Percentiles rank a stretch among this genome's conserved stretches.
Conservation (phyloP, 257 asterid species). For the Solanum etuberosum region DNA sequence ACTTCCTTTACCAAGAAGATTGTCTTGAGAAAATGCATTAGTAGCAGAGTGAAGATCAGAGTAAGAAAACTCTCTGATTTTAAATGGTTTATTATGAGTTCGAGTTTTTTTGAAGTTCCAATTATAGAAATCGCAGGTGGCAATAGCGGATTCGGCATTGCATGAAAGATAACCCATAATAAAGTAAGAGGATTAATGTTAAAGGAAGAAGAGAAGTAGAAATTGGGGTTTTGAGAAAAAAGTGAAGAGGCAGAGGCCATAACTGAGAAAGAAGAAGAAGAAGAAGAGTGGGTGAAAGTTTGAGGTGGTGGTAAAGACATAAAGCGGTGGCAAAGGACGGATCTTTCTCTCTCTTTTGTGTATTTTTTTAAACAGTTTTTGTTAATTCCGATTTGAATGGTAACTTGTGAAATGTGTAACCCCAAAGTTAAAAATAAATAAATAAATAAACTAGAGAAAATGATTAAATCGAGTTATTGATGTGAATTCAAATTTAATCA, state of each 20-base stretch:
- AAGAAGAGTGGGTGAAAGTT: constrained; percentile 4
- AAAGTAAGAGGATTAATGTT: neutral
- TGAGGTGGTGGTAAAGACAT: constrained; percentile 11
- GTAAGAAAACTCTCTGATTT: constrained; percentile 31
- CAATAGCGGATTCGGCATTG: constrained; percentile 52
- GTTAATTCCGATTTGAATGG: neutral
- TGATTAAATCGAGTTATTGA: neutral
- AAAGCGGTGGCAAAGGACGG: constrained; percentile 14
- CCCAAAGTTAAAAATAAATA: neutral
- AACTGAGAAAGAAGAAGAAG: constrained; percentile 10
- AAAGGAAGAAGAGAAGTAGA: neutral
- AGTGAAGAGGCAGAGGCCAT: constrained; percentile 21
- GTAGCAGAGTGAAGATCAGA: constrained; percentile 59
- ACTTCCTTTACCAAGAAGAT: constrained; percentile 78
- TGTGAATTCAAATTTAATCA: no score
- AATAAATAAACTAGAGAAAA: neutral
- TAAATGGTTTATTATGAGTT: constrained; percentile 11
- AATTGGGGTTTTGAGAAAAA: neutral
- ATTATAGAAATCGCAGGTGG: constrained; percentile 55
- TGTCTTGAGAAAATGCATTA: constrained; percentile 43
- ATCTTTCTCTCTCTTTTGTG: neutral
- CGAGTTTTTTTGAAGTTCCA: constrained; percentile 24
- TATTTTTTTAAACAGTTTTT: constrained; percentile 18
- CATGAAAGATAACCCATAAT: constrained; percentile 76
- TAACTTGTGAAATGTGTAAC: neutral